Evolutionary conservation across 1,139 yeast genomes (phyloP), one percentile per base, ranked within the genome.

Genomic region (Diutina pseudorugosa): DNA sequence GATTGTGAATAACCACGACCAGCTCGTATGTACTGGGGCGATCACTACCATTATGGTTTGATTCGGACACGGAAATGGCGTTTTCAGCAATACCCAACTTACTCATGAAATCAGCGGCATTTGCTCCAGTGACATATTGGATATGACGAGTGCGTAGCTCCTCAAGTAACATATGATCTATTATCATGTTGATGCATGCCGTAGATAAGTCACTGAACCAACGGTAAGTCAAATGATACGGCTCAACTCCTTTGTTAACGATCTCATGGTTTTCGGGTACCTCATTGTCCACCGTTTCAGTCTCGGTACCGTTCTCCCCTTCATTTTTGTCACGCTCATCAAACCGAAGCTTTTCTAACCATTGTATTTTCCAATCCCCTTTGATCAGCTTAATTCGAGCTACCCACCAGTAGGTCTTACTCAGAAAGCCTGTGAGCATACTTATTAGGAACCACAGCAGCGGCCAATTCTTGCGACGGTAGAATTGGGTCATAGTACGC

Each of bases 401-500:
- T 33, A 84, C 85, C 76, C 82, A 84, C 72, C 87, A 77, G 53
- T 74, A 71, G 7, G 80, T 68, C 18, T 73, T 71, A 1, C 79
- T 70, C 43, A 69, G 75, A 53, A 71, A 66, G 47, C 81, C 75
- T 65, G 70, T 62, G 3, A 75, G 65, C 52, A 75, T 66, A 51
- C 68, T 70, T 4, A 82, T 75, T 51, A 85, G 65, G 62, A 82
- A 82, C 91, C 91, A 85, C 53, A 82, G 79, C 2, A 80, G 68
- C 0, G 90, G 89, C 91, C 91, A 85, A 55, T 77, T 82, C 52
- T 77, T 77, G 52, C 85, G 70, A 21, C 86, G 72, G 61, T 79
- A 84, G 53, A 80, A 75, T 56, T 74, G 80, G 25, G 80, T 60
- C 23, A 21, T 25, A 14, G 21, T 45, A 11, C 40, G 40, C 53